Conservation (phyloP, 2,329 filamentous ascomycete species). For the Pyrenochaeta sp. region DNA sequence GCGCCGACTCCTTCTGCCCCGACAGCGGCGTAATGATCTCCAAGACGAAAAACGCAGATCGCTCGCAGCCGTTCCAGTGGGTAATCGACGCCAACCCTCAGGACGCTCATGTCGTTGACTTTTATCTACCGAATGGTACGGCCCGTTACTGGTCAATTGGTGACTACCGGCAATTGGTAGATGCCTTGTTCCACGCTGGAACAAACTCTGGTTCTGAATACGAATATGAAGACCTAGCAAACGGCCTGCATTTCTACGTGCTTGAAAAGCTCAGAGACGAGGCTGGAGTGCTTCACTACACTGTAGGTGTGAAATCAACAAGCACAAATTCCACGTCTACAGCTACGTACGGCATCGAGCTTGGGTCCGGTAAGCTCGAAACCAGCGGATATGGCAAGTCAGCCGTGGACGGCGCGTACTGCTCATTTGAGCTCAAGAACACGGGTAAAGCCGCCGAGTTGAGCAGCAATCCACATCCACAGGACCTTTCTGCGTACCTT, state of each 20-base stretch:
- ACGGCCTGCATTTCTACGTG: conserved; percentile 62
- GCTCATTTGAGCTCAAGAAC: conserved; percentile 60
- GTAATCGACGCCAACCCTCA: conserved; percentile 64
- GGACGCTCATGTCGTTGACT: conserved; percentile 61
- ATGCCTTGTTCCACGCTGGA: conserved; percentile 64
- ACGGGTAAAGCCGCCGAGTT: conserved; percentile 46
- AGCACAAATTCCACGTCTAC: conserved; percentile 47
- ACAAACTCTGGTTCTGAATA: conserved; percentile 61
- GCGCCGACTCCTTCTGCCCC: conserved; percentile 61
- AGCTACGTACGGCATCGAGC: conserved; percentile 48
- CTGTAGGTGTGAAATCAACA: conserved; percentile 55
- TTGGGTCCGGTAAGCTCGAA: conserved; percentile 37
- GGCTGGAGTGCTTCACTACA: conserved; percentile 58
- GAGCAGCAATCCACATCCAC: conserved; percentile 32
- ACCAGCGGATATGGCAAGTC: conserved; percentile 20
- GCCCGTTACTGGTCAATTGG: conserved; percentile 59
- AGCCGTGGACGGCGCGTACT: conserved; percentile 51
- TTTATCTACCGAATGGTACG: conserved; percentile 59
- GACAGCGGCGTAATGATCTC: conserved; percentile 63
- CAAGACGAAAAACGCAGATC: conserved; percentile 60
- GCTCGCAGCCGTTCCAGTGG: conserved; percentile 61
- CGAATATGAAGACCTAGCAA: conserved; percentile 59
- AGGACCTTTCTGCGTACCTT: conserved; percentile 53
- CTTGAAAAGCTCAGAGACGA: conserved; percentile 54
- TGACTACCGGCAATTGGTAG: conserved; percentile 63